Base-by-base conservation (phyloP, 202 grass and related monocot genomes). In the Cymbopogon flexuosus region DNA sequence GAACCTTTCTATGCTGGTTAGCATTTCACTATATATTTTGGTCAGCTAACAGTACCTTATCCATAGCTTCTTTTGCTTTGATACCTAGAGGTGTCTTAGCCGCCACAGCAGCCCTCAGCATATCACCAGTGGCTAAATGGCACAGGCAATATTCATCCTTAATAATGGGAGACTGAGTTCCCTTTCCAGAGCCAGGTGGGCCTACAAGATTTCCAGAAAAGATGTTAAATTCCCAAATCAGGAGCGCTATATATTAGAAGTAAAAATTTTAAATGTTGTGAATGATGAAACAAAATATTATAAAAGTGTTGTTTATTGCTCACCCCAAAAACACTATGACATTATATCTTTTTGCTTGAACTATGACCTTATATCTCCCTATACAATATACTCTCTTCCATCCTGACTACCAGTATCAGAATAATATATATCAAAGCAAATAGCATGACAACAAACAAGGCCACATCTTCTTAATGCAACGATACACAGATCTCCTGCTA, bases 171-270 rank as follows among this genome's bases (percentile, higher is more conserved):
- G 95, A 97, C 66, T 91, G 95, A 24, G 95, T 97, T 52, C 92
- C 92, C 76, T 98, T 98, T 71, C 95, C 92, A 68, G 90, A 98
- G 66, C 95, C 92, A 72, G 95, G 95, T 81, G 92, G 95, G 58
- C 92, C 95, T 98, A 71, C 39, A 88, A 77, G 12, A 47, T 75
- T 29, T 41, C 4, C 78, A 73, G 42, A 65, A 57, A 6, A 62
- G 16, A 36, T 72, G 45, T 77, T 45, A 71, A 66, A 76, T 30
- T 71, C 3, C 23, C 24, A 7, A 82, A 13, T 37, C 13, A 68
- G 39, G 34, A 56, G 18, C 14, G 52, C 24, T 54, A 29, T 63
- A 57, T 43, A 76, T 45, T 35, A 79, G 22, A 42, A 81, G 47
- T 3, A 70, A 83, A 59, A 7, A 79, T 1, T 70, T 0, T 1